Percentiles rank a stretch among this genome's conserved stretches.
phyloP scores from a whole-genome alignment of 1,284 basidiomycete species.

The Lentinula novae-zelandiae region DNA sequence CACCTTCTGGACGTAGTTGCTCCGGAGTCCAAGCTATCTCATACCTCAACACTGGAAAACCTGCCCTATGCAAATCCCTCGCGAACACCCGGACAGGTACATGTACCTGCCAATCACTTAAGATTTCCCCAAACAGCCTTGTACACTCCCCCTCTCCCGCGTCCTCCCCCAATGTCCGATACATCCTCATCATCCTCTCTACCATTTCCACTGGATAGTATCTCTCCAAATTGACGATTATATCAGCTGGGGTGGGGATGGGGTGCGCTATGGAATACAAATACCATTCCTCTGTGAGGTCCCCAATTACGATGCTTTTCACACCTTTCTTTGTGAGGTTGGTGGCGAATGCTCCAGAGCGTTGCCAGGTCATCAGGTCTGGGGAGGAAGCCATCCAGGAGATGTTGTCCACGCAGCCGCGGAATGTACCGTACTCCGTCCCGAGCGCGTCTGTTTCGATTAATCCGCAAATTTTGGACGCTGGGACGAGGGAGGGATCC shows the following conservation, averaged over 20 bases:
- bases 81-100: conserved; percentile 62
- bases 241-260: conserved; percentile 41
- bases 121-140: conserved; percentile 53
- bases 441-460: conserved; percentile 57
- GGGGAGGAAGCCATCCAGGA: conserved; percentile 49
- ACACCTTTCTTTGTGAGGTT: conserved; percentile 57
- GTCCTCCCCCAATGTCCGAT: conserved; percentile 33
- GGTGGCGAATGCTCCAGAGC: conserved; percentile 52
- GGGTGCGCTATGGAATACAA: conserved; percentile 70
- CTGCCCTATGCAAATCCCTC: conserved; percentile 50
- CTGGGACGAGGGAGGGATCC: conserved; percentile 45
- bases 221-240: conserved; percentile 54
- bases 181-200: conserved; percentile 41
- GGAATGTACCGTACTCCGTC: conserved; percentile 56
- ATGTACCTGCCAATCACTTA: conserved; percentile 69
- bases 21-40: conserved; percentile 68
- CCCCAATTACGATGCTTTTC: conserved; percentile 58
- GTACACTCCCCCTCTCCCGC: conserved; percentile 39
- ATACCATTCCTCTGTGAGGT: conserved; percentile 74
- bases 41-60: conserved; percentile 66
- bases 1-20: conserved; percentile 50
- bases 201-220: conserved; percentile 56
- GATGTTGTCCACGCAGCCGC: conserved; percentile 59
- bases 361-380: conserved; percentile 67
- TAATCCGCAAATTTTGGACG: conserved; percentile 44